Evolutionary conservation across 1,284 basidiomycete genomes (phyloP).

Genomic region (Heterobasidion occidentale): DNA sequence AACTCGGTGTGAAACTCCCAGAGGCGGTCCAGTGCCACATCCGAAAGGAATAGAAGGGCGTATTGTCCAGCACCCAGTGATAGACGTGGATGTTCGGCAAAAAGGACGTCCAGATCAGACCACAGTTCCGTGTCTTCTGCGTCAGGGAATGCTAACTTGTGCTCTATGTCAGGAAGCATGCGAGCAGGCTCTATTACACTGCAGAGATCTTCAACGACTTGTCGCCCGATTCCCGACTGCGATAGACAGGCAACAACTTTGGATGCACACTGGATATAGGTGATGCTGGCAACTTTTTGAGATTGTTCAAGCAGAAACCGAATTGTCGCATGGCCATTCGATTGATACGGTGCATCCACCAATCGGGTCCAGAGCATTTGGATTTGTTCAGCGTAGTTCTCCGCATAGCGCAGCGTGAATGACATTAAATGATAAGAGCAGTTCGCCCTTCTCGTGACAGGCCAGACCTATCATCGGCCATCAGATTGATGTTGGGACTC

Average conservation of each 20-base stretch:
- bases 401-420: constrained; percentile 74
- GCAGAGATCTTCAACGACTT: constrained; percentile 80
- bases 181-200: constrained; percentile 78
- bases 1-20: constrained; percentile 71
- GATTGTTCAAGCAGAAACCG: constrained; percentile 87
- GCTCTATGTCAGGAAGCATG: constrained; percentile 73
- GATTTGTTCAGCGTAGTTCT: constrained; percentile 77
- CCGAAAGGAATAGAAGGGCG: constrained; percentile 81
- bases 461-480: constrained; percentile 48
- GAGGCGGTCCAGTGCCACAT: constrained; percentile 72
- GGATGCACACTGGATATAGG: constrained; percentile 76
- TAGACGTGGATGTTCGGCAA: constrained; percentile 61
- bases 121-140: constrained; percentile 66
- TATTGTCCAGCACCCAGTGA: constrained; percentile 78
- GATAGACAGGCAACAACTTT: constrained; percentile 83
- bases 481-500: constrained; percentile 69
- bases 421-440: constrained; percentile 79
- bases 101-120: constrained; percentile 69
- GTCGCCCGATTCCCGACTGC: constrained; percentile 65
- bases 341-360: constrained; percentile 60
- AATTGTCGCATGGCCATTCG: constrained; percentile 76
- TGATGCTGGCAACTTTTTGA: constrained; percentile 71
- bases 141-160: constrained; percentile 61
- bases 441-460: constrained; percentile 55
- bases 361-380: constrained; percentile 76